Evolutionary conservation across 2,329 filamentous ascomycete species (phyloP), one percentile per base, ranked within the genome.

Genomic region (Macrophomina tecta): DNA sequence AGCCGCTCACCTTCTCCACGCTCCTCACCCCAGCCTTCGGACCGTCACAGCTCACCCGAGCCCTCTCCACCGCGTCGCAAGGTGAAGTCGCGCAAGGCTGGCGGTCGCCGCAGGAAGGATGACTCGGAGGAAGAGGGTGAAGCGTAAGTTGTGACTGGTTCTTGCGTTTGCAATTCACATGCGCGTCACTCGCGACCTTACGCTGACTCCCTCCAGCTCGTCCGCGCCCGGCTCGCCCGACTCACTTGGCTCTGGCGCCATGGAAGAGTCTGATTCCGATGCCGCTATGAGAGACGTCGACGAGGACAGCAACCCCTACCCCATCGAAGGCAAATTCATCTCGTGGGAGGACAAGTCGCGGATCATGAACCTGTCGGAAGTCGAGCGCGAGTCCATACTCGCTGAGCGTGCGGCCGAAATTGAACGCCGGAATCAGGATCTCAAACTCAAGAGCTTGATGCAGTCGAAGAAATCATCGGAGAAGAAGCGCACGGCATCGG

Each of bases 381-480:
- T 98, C 62, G 90, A 97, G 75, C 91, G 94, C 69, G 95, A 99
- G 79, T 89, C 93, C 76, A 90, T 97, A 52, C 86, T 99, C 6
- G 94, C 93, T 23, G 92, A 97, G 72, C 92, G 95, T 70, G 90
- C 91, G 42, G 89, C 92, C 72, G 89, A 95, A 77, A 90, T 94
- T 67, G 91, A 95, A 74, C 89, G 89, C 63, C 90, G 91, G 72
- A 87, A 91, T 68, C 94, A 97, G 80, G 93, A 95, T 74, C 86
- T 89, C 56, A 88, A 94, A 69, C 86, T 97, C 60, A 91, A 91
- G 68, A 56, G 65, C 3, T 28, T 67, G 36, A 34, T 67, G 65
- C 32, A 53, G 80, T 90, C 81, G 76, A 91, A 85, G 80, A 90
- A 83, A 14, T 45, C 23, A 23, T 23, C 42, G 11, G 83, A 82